These are phyloP conservation scores for Chaetoceros muelleri DNA, from an alignment of 108 stramenopile genomes.

Conservation along the genomic window DNA sequence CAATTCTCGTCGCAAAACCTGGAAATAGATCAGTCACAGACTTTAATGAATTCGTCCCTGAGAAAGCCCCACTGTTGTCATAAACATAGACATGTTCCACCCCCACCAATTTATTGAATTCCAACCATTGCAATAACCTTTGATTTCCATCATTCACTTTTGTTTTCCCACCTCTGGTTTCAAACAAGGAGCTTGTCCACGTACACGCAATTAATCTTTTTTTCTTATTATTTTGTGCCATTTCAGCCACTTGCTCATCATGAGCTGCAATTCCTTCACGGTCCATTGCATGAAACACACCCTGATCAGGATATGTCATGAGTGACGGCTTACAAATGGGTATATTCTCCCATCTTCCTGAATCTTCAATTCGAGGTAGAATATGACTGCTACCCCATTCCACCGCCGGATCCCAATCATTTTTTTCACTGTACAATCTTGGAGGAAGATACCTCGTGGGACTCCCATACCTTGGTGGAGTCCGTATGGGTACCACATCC, in stretches of 20 bases:
- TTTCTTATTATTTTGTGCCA: slow-evolving; percentile 14
- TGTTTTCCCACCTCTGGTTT: slow-evolving; percentile 55
- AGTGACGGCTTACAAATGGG: slow-evolving; percentile 52
- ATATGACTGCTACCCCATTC: slow-evolving; percentile 68
- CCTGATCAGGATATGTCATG: slow-evolving; percentile 22
- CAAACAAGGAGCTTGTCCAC: slow-evolving; percentile 72
- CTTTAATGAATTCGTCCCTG: slow-evolving; percentile 49
- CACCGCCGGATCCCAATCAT: slow-evolving; percentile 33
- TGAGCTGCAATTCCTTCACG: slow-evolving; percentile 8
- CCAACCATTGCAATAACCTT: slow-evolving; percentile 74
- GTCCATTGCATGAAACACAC: not conserved
- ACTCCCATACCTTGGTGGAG: slow-evolving; percentile 65
- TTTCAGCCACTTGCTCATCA: slow-evolving; percentile 8
- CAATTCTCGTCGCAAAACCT: slow-evolving; percentile 52
- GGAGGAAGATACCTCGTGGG: slow-evolving; percentile 56
- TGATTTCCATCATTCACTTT: slow-evolving; percentile 64
- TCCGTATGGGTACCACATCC: slow-evolving; percentile 77
- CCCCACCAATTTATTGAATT: slow-evolving; percentile 58
- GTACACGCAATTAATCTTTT: slow-evolving; percentile 69
- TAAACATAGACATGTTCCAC: slow-evolving; percentile 82
- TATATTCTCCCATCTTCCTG: slow-evolving; percentile 83
- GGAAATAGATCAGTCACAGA: slow-evolving; percentile 61
- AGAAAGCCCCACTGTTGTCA: slow-evolving; percentile 74
- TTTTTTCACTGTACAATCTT: slow-evolving; percentile 24
- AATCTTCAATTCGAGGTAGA: slow-evolving; percentile 56